Evolutionary conservation across 139 green algal genomes (phyloP), one percentile per base, ranked within the genome.

Genomic region (Diplosphaera chodatii): DNA sequence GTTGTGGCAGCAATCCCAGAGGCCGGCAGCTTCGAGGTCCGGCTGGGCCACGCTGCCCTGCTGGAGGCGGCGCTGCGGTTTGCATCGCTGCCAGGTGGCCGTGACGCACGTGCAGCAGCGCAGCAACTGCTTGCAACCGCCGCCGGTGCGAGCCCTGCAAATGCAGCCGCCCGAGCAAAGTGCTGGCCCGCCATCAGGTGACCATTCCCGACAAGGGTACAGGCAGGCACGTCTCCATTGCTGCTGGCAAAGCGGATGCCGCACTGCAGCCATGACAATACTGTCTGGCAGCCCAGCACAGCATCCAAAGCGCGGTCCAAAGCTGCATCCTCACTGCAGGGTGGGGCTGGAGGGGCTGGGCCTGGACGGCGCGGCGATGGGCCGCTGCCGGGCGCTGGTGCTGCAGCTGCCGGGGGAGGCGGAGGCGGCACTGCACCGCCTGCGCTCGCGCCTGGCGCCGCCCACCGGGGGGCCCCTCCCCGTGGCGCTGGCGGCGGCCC

Each of bases 301-400:
- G n/a, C n/a, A n/a, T n/a, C n/a, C n/a, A n/a, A n/a, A n/a, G n/a
- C n/a, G n/a, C n/a, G n/a, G n/a, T n/a, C n/a, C n/a, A 18, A 6
- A 32, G 6, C 34, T 72, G 28, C 22, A 59, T 41, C 2, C 55
- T 5, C 40, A 3, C 21, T 75, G 37, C 70, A 71, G 82, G 21
- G 80, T 74, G 16, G 86, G 71, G 1, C 78, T 96, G 59, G 81
- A 90, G 29, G 89, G 86, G 1, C 66, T 96, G 55, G 74, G 84
- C 0, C 34, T 95, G 25, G n/a, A 66, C 1, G 32, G 65, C 1
- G 80, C 80, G 18, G 73, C 73, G 20, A 78, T 94, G 2, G 77
- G 68, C 1, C 71, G 79, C n/a, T 87, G 82, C 77, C 80, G 86
- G 32, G 74, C 85, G 55, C 80, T 83, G 48, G 70, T 86, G 37